Evolutionary conservation across 2,329 filamentous ascomycete genomes (phyloP), one percentile per base, ranked within the genome.

Genomic region (Sordariomycetes sp.): DNA sequence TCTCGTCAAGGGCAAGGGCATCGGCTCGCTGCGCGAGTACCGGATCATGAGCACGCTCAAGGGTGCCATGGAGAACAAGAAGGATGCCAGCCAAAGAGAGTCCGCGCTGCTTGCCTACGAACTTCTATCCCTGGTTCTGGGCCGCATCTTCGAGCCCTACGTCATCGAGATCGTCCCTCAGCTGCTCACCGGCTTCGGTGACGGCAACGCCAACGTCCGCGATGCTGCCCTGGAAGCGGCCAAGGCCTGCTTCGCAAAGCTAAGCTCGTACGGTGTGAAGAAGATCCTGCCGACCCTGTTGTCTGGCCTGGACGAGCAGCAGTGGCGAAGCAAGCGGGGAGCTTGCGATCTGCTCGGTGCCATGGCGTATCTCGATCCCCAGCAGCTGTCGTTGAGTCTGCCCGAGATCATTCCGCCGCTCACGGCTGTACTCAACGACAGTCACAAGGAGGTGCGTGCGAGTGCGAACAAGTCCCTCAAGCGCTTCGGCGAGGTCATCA

Each of bases 321-420:
- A 97, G 69, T 99, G 94, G 94, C 87, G 94, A 66, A 97, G 90
- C 74, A 97, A 99, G 73, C 96, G 95, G 74, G 94, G 95, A 64
- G 94, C 94, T 57, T 99, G 94, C 67, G 94, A 99, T 68, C 85
- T 96, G 28, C 80, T 99, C 15, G 94, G 94, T 68, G 94, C 94
- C 61, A 99, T 99, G 94, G 95, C 94, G 5, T 99, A 99, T 68
- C 81, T 99, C 35, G 94, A 97, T 68, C 92, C 95, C 8, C 88
- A 96, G 62, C 94, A 99, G 69, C 80, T 99, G 20, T 90, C 94
- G 1, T 80, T 87, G 63, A 97, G 91, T 68, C 75, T 99, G 65
- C 94, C 94, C 2, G 91, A 95, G 58, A 99, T 99, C 63, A 99
- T 99, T 63, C 94, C 95, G 28, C 92, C 95, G 17, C 78, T 99